phyloP scores from a whole-genome alignment of 2,329 filamentous ascomycete species.

The Colletotrichum caudatum region DNA sequence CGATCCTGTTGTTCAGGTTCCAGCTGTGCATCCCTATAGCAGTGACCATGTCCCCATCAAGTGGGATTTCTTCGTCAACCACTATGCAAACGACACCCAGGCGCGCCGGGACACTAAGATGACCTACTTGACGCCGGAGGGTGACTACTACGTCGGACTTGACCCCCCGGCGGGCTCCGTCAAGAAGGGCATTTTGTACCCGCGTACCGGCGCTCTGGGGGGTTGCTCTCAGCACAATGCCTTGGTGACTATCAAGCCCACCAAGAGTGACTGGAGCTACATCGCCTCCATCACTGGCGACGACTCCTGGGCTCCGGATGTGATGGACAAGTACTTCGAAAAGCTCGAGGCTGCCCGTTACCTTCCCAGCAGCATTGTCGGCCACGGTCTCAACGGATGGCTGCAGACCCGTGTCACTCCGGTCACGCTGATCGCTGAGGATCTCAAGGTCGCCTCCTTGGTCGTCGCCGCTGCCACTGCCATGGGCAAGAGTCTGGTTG shows the following conservation, averaged over 20 bases:
- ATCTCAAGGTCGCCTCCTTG: constrained; percentile 3
- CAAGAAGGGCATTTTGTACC: constrained; percentile 59
- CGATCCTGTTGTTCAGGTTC: neutral
- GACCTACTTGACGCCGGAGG: constrained; percentile 52
- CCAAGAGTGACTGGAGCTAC: constrained; percentile 69
- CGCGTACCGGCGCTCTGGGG: constrained; percentile 58
- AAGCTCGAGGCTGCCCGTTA: constrained; percentile 68
- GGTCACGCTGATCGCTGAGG: constrained; percentile 4
- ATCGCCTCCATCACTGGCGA: constrained; percentile 71
- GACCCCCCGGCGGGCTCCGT: constrained; percentile 55
- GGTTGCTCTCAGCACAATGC: constrained; percentile 71
- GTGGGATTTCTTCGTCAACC: constrained; percentile 73
- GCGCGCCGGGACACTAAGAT: constrained; percentile 64
- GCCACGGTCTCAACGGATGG: constrained; percentile 69
- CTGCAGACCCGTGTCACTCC: constrained; percentile 45
- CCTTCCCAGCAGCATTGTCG: constrained; percentile 51
- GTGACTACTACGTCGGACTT: constrained; percentile 46
- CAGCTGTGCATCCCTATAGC: neutral
- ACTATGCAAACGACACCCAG: constrained; percentile 63
- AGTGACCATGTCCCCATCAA: neutral
- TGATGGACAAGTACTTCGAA: constrained; percentile 70
- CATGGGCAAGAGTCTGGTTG: neutral
- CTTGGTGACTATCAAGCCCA: constrained; percentile 68
- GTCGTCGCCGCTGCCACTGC: neutral
- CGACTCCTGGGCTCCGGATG: constrained; percentile 65